These are phyloP conservation scores for Cladosporium sp. DNA, from an alignment of 2,329 filamentous ascomycete genomes.

Conservation along the genomic window DNA sequence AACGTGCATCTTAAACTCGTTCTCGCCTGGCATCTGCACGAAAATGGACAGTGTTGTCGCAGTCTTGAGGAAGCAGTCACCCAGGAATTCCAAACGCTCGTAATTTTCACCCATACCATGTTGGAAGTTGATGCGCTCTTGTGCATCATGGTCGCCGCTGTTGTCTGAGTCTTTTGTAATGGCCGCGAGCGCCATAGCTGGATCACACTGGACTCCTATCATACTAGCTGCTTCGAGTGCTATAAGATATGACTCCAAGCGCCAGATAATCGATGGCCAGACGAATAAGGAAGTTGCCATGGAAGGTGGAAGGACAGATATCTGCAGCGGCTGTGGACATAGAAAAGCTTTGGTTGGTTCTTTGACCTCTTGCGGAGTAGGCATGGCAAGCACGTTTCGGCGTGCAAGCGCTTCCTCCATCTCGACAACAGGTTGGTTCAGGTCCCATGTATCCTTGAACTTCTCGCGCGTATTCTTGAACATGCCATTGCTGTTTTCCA, in stretches of 20 bases:
- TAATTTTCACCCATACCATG: constrained; percentile 91
- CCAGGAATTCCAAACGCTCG: constrained; percentile 87
- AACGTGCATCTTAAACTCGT: constrained; percentile 85
- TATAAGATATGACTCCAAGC: constrained; percentile 77
- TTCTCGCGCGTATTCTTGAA: constrained; percentile 57
- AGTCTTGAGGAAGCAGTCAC: constrained; percentile 94
- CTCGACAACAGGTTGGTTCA: constrained; percentile 75
- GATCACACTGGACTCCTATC: constrained; percentile 61
- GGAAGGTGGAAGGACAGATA: constrained; percentile 68
- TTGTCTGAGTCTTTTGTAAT: constrained; percentile 91
- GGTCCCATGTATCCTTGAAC: constrained; percentile 49
- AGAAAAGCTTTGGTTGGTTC: constrained; percentile 55
- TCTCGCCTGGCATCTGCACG: constrained; percentile 67
- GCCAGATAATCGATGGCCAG: constrained; percentile 79
- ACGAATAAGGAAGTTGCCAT: constrained; percentile 70
- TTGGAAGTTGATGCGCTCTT: constrained; percentile 68
- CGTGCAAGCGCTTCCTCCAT: constrained; percentile 70
- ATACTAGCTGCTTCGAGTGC: constrained; percentile 67
- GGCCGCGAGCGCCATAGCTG: constrained; percentile 75
- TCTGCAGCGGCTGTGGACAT: constrained; percentile 69
- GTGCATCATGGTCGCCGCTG: constrained; percentile 62
- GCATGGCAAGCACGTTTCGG: constrained; percentile 77
- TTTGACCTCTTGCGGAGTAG: constrained; percentile 49
- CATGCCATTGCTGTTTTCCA: constrained; percentile 78
- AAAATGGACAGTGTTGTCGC: constrained; percentile 86